Evolutionary conservation across 345 rosid species (phyloP), one percentile per base, ranked within the genome.

Genomic region (Viola odorata): DNA sequence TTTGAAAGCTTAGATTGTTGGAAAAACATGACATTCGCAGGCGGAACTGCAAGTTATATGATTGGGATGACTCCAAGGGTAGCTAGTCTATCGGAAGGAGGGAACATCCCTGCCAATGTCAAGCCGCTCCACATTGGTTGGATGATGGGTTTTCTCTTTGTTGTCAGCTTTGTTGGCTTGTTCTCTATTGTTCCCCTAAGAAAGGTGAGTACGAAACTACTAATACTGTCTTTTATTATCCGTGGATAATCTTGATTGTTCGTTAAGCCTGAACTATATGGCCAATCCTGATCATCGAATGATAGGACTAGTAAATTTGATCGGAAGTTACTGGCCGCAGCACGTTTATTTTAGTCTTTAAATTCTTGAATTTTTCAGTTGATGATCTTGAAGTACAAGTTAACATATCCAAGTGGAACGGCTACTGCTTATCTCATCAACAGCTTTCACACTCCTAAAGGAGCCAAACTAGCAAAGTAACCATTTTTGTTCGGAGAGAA

Each of bases 361-460:
- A 5, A 12, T 5, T 15, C 0, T 53, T 2, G 13, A 10, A n/a
- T n/a, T 13, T 63, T 57, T 4, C 76, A 91, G 96, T 61, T 82
- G 74, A 91, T 91, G 98, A 84, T 91, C 32, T 57, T 85, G 74
- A 86, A 81, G 74, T 88, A 84, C 77, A 91, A 82, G 60, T 61
- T 91, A 59, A 88, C 95, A 57, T 88, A 91, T 57, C 96, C 98
- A 12, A 88, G 96, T 61, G 98, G 98, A 41, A 88, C 98, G 9
- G 96, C 98, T 13, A 91, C 96, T 53, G 95, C 98, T 23, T 85
- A 79, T 67, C 96, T 91, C 10, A 85, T 91, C 78, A 91, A 91
- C 73, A 85, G 96, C 59, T 91, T 91, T 60, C 98, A 91, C 71
- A 91, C 98, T 0, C 98, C 98, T 6, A 88, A 72, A 74, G 98